Conservation (phyloP, 805 yeast genomes). For the Starmerella davenportii region DNA sequence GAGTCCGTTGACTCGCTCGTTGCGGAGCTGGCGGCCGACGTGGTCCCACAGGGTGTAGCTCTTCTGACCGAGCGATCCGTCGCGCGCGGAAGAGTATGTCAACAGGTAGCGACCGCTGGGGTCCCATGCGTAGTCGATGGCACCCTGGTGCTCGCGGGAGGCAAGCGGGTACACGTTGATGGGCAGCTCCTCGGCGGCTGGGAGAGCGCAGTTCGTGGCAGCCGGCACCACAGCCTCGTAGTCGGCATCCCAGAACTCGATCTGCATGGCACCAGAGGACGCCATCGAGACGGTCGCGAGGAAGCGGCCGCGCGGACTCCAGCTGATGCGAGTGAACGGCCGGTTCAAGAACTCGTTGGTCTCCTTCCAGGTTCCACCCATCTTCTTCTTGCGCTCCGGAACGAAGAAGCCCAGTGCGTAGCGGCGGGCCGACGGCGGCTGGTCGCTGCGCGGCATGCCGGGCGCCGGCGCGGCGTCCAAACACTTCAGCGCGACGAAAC, state of each 20-base stretch:
- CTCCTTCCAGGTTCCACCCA: slow-evolving; percentile 39
- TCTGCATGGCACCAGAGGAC: slow-evolving; percentile 33
- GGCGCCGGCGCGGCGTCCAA: slow-evolving; percentile 25
- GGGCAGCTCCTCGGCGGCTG: slow-evolving; percentile 29
- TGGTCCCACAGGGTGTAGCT: slow-evolving; percentile 80
- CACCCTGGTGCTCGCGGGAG: slow-evolving; percentile 49
- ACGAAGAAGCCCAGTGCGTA: slow-evolving; percentile 53
- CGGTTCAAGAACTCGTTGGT: slow-evolving; percentile 43
- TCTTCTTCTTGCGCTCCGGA: slow-evolving; percentile 43
- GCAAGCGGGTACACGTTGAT: slow-evolving; percentile 46
- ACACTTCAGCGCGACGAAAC: slow-evolving; percentile 65
- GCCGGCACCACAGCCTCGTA: slow-evolving; percentile 30
- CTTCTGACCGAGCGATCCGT: slow-evolving; percentile 39
- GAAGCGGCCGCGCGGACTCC: slow-evolving; percentile 91
- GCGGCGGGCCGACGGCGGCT: neutral
- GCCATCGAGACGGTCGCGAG: slow-evolving; percentile 34
- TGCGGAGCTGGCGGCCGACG: slow-evolving; percentile 59
- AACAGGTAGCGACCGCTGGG: slow-evolving; percentile 85
- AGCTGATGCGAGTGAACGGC: slow-evolving; percentile 52
- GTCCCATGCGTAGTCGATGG: slow-evolving; percentile 83
- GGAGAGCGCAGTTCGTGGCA: slow-evolving; percentile 12
- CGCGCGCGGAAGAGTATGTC: slow-evolving; percentile 21
- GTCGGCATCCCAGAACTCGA: slow-evolving; percentile 76
- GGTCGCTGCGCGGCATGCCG: neutral
- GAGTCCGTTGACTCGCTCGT: slow-evolving; percentile 65